Evolutionary conservation across 495 filamentous ascomycete genomes (phyloP).

Genomic region (Bombardia bombarda): DNA sequence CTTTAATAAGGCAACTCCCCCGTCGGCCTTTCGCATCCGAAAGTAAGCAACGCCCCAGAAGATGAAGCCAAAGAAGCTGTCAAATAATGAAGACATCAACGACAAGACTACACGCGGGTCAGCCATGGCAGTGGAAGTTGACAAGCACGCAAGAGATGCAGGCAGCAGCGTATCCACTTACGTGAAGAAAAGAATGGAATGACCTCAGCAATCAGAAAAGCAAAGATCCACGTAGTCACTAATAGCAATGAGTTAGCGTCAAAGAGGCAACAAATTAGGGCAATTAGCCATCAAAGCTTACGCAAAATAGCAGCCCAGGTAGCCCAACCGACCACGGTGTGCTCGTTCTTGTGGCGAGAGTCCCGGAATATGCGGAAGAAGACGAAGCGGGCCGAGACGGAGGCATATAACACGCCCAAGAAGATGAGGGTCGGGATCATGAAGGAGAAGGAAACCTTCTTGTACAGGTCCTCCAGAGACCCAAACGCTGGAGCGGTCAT

Average conservation of each 20-base stretch:
- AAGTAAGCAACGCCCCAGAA: slow-evolving; percentile 90
- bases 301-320: slow-evolving; percentile 65
- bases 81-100: slow-evolving; percentile 84
- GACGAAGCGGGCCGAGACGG: slow-evolving; percentile 77
- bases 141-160: too few relatives aligned
- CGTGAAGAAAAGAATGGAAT: slow-evolving; percentile 83
- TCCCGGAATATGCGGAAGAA: slow-evolving; percentile 73
- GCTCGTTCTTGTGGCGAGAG: slow-evolving; percentile 64
- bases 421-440: slow-evolving; percentile 92
- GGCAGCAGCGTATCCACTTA: too few relatives aligned
- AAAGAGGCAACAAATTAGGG: neutral
- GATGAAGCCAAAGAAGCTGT: slow-evolving; percentile 90
- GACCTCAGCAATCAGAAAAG: slow-evolving; percentile 80
- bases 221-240: slow-evolving; percentile 61
- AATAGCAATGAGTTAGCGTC: neutral
- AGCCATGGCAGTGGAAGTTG: too few relatives aligned
- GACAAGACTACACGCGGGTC: slow-evolving; percentile 50
- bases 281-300: slow-evolving; percentile 8
- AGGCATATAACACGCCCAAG: slow-evolving; percentile 79
- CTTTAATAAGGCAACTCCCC: slow-evolving; percentile 52
- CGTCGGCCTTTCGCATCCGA: slow-evolving; percentile 66
- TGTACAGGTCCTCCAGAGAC: slow-evolving; percentile 61
- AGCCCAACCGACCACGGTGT: slow-evolving; percentile 77
- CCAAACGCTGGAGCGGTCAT: slow-evolving; percentile 76
- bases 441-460: slow-evolving; percentile 82